Percentiles rank a stretch among this genome's conserved stretches.
These are phyloP conservation scores for Forsythia viridissima DNA, from an alignment of 257 asterid genomes.

Conservation along the genomic window DNA sequence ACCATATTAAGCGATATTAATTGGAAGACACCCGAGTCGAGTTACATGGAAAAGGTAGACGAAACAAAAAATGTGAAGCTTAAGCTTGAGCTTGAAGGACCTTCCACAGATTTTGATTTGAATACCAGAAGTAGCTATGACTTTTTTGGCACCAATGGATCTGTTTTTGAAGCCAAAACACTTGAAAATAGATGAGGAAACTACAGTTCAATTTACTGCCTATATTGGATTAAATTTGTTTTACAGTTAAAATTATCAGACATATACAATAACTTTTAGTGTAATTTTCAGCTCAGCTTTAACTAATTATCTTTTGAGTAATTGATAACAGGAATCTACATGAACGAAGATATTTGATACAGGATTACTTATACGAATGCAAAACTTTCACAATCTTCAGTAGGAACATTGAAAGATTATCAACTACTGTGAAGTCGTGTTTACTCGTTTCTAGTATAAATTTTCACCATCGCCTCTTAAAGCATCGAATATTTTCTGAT, in stretches of 20 bases:
- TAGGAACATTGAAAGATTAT: too few species aligned
- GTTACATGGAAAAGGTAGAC: constrained; percentile 25
- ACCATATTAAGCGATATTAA: constrained; percentile 19
- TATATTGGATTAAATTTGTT: constrained; percentile 21
- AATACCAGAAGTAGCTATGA: constrained; percentile 67
- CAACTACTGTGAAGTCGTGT: too few species aligned
- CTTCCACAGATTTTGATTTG: constrained; percentile 61
- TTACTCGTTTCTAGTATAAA: too few species aligned
- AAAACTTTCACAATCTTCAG: too few species aligned
- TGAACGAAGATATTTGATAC: too few species aligned
- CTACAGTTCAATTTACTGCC: not conserved
- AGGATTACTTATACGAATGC: too few species aligned
- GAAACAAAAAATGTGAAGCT: constrained; percentile 40
- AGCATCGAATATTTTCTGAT: too few species aligned
- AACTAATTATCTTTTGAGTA: too few species aligned
- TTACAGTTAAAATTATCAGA: constrained; percentile 10
- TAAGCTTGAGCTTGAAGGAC: constrained; percentile 53
- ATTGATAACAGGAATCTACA: too few species aligned
- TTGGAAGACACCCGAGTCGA: constrained; percentile 24
- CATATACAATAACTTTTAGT: not conserved
- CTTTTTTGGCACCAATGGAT: constrained; percentile 53
- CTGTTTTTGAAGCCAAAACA: constrained; percentile 38
- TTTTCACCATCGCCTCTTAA: too few species aligned
- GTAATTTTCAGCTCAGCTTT: not conserved
- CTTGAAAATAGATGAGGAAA: constrained; percentile 30